These are phyloP conservation scores for Gymnopus androsaceus DNA, from an alignment of 1,284 basidiomycete genomes.

Conservation along the genomic window DNA sequence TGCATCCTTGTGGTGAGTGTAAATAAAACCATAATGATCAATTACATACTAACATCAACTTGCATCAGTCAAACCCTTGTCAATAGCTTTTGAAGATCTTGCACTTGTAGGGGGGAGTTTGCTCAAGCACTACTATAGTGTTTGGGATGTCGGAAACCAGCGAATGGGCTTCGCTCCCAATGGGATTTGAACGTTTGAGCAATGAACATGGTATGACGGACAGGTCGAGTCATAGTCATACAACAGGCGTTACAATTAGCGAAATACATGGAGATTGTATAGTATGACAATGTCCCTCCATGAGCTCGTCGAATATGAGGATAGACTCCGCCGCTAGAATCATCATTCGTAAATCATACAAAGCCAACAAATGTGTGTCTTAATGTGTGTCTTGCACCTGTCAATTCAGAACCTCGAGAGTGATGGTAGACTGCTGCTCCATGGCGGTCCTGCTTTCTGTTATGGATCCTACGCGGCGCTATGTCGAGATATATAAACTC, in stretches of 20 bases:
- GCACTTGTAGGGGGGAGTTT: conserved; percentile 53
- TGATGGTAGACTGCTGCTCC: no score
- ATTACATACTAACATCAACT: no score
- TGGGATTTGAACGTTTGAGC: background rate
- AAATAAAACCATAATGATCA: no score
- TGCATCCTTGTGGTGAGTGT: conserved; percentile 45
- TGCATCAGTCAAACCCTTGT: conserved; percentile 60
- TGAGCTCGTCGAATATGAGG: background rate
- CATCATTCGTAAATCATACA: background rate
- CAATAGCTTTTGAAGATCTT: conserved; percentile 53
- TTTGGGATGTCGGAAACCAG: conserved; percentile 51
- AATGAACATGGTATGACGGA: background rate
- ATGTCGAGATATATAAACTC: no score
- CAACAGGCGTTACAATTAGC: background rate
- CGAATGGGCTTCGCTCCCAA: conserved; percentile 51
- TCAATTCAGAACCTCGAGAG: no score
- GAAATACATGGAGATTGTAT: no score
- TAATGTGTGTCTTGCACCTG: no score
- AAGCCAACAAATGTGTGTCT: no score
- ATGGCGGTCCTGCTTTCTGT: no score
- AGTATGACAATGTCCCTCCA: background rate
- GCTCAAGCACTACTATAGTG: conserved; percentile 59
- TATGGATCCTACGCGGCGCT: no score
- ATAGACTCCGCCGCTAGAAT: no score
- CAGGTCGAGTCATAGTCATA: background rate